Evolutionary conservation across 257 asterid species (phyloP).

Genomic region (Vinca minor): DNA sequence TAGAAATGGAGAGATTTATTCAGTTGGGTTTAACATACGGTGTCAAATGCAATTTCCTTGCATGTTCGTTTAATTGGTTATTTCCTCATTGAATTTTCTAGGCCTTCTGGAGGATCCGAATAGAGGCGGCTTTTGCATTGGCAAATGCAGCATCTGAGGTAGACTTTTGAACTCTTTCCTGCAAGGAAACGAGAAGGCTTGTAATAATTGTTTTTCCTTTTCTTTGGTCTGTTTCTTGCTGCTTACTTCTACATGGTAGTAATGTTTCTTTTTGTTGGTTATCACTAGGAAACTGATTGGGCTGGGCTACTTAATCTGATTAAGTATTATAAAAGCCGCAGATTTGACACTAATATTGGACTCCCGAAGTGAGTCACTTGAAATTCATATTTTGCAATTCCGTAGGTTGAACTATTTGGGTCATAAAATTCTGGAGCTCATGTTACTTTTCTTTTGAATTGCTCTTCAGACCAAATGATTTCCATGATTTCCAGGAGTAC

Average conservation of each 20-base stretch:
- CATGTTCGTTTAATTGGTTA: constrained; percentile 16
- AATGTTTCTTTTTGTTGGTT: constrained; percentile 16
- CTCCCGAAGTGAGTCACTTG: constrained; percentile 70
- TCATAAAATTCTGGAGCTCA: constrained; percentile 10
- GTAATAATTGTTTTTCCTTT: not conserved
- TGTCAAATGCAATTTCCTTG: constrained; percentile 7
- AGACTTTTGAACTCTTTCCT: constrained; percentile 12
- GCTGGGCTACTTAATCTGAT: constrained; percentile 80
- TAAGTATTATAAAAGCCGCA: constrained; percentile 73
- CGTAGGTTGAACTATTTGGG: constrained; percentile 2
- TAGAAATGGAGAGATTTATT: not conserved
- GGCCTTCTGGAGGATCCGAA: constrained; percentile 97
- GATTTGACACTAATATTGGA: constrained; percentile 81
- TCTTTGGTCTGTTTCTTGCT: too few relatives aligned
- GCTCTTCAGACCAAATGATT: constrained; percentile 86
- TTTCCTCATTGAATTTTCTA: constrained; percentile 23
- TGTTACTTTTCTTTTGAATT: constrained; percentile 18
- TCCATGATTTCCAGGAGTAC: constrained; percentile 93
- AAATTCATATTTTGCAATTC: constrained; percentile 4
- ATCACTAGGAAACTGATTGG: constrained; percentile 86
- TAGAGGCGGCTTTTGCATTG: constrained; percentile 91
- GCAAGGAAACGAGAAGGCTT: not conserved
- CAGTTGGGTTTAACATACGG: not conserved
- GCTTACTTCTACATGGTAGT: not conserved
- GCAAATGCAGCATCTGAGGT: constrained; percentile 88